These are phyloP conservation scores for Staphylotrichum tortipilum DNA, from an alignment of 495 filamentous ascomycete species.

Conservation along the genomic window DNA sequence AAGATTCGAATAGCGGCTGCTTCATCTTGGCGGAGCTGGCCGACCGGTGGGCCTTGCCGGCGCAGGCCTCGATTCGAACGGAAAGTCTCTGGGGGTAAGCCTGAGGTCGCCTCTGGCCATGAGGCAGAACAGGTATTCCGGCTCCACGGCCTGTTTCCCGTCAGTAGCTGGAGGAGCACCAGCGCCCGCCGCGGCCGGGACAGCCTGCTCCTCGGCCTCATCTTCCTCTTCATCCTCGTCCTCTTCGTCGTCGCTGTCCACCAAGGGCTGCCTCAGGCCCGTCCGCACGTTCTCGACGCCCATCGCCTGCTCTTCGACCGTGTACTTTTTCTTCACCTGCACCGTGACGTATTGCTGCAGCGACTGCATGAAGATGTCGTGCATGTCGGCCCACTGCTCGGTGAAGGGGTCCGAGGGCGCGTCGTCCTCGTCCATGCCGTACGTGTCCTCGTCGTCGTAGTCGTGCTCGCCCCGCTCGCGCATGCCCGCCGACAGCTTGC, in stretches of 20 bases:
- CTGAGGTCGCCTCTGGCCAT: conserved; percentile 29
- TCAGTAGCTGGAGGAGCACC: conserved; percentile 3
- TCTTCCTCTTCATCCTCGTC: conserved; percentile 52
- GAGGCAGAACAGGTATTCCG: conserved; percentile 26
- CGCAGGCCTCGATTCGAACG: conserved; percentile 15
- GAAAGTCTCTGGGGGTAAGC: conserved; percentile 16
- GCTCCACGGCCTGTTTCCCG: conserved; percentile 5
- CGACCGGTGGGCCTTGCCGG: neutral
- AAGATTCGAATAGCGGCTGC: too few relatives aligned
- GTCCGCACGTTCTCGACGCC: conserved; percentile 66
- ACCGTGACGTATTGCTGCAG: conserved; percentile 33
- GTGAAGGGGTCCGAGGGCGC: conserved; percentile 31
- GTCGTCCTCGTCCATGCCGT: conserved; percentile 25
- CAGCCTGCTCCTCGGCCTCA: conserved; percentile 41
- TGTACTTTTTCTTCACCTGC: conserved; percentile 50
- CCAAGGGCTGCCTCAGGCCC: conserved; percentile 50
- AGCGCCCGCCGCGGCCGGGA: conserved; percentile 20
- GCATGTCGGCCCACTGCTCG: conserved; percentile 35
- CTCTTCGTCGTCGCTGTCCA: conserved; percentile 46
- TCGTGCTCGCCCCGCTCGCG: conserved; percentile 18
- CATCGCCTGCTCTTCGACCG: conserved; percentile 55
- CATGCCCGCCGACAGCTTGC: conserved; percentile 10
- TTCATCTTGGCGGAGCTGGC: neutral
- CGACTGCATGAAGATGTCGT: conserved; percentile 26
- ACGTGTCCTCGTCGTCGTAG: conserved; percentile 17